Conservation (phyloP, 257 asterid genomes). For the Scutellaria baicalensis region DNA sequence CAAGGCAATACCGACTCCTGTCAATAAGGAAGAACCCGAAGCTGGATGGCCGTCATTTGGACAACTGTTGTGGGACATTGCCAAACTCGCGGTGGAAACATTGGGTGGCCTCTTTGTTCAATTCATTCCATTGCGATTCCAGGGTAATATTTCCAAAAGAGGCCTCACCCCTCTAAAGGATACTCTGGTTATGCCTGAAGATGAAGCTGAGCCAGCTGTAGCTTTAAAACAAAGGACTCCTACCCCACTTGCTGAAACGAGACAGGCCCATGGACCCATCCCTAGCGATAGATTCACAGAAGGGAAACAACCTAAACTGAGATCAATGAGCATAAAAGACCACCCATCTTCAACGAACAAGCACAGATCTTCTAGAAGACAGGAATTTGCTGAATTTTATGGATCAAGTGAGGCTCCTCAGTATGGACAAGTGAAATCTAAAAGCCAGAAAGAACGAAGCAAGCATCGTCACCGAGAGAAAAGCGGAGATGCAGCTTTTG, state of each 20-base stretch:
- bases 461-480: conserved; percentile 74
- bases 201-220: conserved; percentile 46
- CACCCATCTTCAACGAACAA: conserved; percentile 59
- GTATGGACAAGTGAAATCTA: conserved; percentile 49
- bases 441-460: conserved; percentile 73
- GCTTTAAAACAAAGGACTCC: conserved; percentile 61
- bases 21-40: conserved; percentile 55
- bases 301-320: conserved; percentile 47
- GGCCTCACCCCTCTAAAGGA: conserved; percentile 87
- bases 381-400: conserved; percentile 71
- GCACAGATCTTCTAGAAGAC: conserved; percentile 86
- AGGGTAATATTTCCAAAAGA: conserved; percentile 22
- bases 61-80: conserved; percentile 65
- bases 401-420: conserved; percentile 73
- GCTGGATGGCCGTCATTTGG: conserved; percentile 92
- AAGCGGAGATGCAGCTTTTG: conserved; percentile 37
- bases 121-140: conserved; percentile 34
- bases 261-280: conserved; percentile 36
- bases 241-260: conserved; percentile 46
- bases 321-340: conserved; percentile 58
- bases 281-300: conserved; percentile 46
- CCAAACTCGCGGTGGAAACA: conserved; percentile 58
- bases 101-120: conserved; percentile 37
- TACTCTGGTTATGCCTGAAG: conserved; percentile 79
- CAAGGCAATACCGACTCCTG: conserved; percentile 41